phyloP scores from a whole-genome alignment of 2,329 filamentous ascomycete genomes.

The Penicillium capsulatum region DNA sequence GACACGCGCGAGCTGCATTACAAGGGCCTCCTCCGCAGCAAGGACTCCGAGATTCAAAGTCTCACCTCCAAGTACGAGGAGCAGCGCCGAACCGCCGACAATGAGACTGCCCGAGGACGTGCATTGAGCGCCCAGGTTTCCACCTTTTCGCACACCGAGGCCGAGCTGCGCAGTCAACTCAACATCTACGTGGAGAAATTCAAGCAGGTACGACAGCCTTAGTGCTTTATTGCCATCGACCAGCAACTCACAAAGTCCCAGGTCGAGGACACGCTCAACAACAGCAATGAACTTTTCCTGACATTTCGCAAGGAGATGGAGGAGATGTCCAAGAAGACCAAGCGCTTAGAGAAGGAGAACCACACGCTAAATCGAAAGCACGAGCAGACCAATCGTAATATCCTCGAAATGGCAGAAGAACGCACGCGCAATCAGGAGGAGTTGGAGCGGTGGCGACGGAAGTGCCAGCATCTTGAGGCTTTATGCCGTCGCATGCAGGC shows the following conservation, averaged over 20 bases:
- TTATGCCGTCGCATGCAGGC: conserved; percentile 96
- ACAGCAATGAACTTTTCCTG: conserved; percentile 94
- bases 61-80: conserved; percentile 84
- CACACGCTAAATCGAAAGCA: conserved; percentile 86
- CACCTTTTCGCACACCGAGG: conserved; percentile 93
- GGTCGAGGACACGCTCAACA: conserved; percentile 98
- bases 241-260: conserved; percentile 53
- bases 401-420: conserved; percentile 95
- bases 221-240: conserved; percentile 17
- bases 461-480: conserved; percentile 86
- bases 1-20: conserved; percentile 94
- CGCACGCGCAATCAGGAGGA: conserved; percentile 71
- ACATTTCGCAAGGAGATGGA: conserved; percentile 99
- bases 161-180: conserved; percentile 86
- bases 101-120: conserved; percentile 72
- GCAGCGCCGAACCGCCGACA: conserved; percentile 82
- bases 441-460: conserved; percentile 73
- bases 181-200: conserved; percentile 99
- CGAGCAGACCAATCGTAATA: conserved; percentile 88
- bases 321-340: conserved; percentile 99
- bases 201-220: conserved; percentile 73
- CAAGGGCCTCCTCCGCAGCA: conserved; percentile 83
- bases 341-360: conserved; percentile 94
- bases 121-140: conserved; percentile 88
- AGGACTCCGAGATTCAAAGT: conserved; percentile 92